Conservation (phyloP, 192 early-diverging fungal genomes). For the Phlyctochytrium bullatum region DNA sequence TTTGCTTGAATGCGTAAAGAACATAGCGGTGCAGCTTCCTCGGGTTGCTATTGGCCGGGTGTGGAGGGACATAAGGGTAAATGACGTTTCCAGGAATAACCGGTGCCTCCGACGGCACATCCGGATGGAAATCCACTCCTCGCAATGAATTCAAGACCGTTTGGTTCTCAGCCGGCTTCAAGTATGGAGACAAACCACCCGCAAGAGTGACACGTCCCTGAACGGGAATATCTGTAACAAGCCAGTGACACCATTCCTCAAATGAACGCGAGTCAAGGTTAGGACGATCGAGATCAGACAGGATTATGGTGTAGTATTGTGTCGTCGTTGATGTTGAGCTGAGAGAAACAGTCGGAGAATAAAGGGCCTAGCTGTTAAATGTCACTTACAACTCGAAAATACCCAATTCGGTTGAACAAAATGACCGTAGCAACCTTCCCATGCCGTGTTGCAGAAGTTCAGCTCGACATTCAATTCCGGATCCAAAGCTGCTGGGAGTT, state of each 20-base stretch:
- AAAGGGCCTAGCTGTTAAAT: conserved; percentile 29
- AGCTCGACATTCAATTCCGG: conserved; percentile 43
- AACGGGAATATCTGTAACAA: conserved; percentile 49
- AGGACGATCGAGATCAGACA: conserved; percentile 45
- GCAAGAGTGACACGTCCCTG: conserved; percentile 35
- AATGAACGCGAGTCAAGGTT: conserved; percentile 30
- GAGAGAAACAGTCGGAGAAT: conserved; percentile 46
- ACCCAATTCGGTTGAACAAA: conserved; percentile 35
- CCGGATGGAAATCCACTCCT: conserved; percentile 19
- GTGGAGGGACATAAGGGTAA: conserved; percentile 50
- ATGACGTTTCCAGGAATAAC: conserved; percentile 41
- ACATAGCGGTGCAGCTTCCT: conserved; percentile 41
- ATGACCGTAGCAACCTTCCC: conserved; percentile 45
- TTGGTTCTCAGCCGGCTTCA: conserved; percentile 1
- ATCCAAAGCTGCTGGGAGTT: conserved; percentile 2
- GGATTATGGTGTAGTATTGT: conserved; percentile 34
- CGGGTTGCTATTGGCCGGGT: conserved; percentile 50
- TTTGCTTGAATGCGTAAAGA: conserved; percentile 39
- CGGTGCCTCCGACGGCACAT: conserved; percentile 19
- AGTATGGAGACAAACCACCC: conserved; percentile 35
- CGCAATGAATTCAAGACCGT: not conserved
- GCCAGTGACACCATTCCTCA: conserved; percentile 60
- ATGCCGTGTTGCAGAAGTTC: conserved; percentile 45
- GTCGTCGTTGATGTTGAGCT: conserved; percentile 22
- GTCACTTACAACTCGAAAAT: conserved; percentile 10